These are phyloP conservation scores for Verticillium klebahnii DNA, from an alignment of 2,329 filamentous ascomycete genomes.

Conservation along the genomic window DNA sequence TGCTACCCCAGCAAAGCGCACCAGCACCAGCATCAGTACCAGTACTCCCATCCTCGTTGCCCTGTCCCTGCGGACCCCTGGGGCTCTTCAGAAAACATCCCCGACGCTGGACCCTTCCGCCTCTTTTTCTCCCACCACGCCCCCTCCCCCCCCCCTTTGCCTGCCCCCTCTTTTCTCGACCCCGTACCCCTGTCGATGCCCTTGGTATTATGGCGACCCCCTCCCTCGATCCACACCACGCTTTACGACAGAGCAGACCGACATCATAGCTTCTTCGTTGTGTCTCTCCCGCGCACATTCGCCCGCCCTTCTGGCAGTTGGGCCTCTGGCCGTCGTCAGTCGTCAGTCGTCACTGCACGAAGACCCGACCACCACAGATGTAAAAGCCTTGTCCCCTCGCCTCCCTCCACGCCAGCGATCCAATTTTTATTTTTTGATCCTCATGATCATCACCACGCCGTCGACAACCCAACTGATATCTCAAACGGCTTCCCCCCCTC, in stretches of 20 bases:
- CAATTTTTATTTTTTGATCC: slow-evolving; percentile 9
- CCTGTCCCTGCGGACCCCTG: background rate
- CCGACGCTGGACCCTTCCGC: slow-evolving; percentile 6
- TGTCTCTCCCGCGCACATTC: slow-evolving; percentile 8
- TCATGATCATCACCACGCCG: slow-evolving; percentile 9
- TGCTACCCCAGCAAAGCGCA: background rate
- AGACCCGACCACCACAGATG: slow-evolving; percentile 7
- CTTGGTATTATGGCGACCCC: background rate
- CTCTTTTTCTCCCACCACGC: background rate
- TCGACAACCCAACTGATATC: background rate
- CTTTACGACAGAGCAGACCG: slow-evolving; percentile 11
- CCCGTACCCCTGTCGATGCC: slow-evolving; percentile 3
- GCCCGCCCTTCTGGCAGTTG: slow-evolving; percentile 1
- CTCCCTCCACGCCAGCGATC: slow-evolving; percentile 8
- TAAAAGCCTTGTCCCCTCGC: slow-evolving; percentile 16
- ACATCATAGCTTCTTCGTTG: slow-evolving; percentile 16
- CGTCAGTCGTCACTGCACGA: slow-evolving; percentile 3
- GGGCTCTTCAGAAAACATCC: background rate
- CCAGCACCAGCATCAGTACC: background rate
- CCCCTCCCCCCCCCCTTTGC: background rate
- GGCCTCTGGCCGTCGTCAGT: slow-evolving; percentile 4
- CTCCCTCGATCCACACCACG: slow-evolving; percentile 9
- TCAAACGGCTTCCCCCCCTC: background rate
- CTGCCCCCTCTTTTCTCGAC: background rate
- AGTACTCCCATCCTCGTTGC: background rate